Evolutionary conservation across 164 flowering plant genomes (phyloP), one percentile per base, ranked within the genome.

Genomic region (Cinnamomum chago): DNA sequence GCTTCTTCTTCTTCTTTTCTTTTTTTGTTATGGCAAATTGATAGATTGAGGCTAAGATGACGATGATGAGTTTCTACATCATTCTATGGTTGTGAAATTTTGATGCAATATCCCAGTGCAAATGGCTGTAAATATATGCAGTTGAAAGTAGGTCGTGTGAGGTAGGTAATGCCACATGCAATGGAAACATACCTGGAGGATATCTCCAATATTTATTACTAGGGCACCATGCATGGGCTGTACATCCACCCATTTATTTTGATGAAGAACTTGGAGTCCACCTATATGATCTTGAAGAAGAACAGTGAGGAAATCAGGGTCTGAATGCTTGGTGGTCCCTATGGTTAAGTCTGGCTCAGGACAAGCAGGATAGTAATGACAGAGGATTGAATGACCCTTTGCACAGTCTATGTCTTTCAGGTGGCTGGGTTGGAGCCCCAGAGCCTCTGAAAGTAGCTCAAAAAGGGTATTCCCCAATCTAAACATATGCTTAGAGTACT

Each of bases 361-460:
- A 76, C 84, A 82, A 5, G 77, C 52, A 2, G 84, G 86, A 40
- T 78, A 80, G 76, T 82, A 82, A 25, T 82, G 79, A 11, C 27
- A 5, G 12, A 22, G 27, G 51, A 80, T 7, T n/a, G 25, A 5
- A 28, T 23, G 51, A 24, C 78, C 66, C 78, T 80, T 62, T 68
- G 70, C 50, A 55, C 81, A 84, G 2, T 74, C 76, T 9, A 81
- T 74, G 7, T 33, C 33, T n/a, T 50, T 69, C 3, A 85, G 79
- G 69, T 79, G 60, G 69, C 79, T 70, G 7, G 79, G 72, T 13
- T 65, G 27, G 1, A 84, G 83, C 30, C 84, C 86, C 14, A 85
- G 75, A 62, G 80, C 84, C 73, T 83, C 85, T 13, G 83, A 75
- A 1, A 83, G 65, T 30, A 84, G 58, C 40, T 76, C 78, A 0